Base-by-base conservation (phyloP, 441 rosid species). In the Lagerstroemia fauriei region DNA sequence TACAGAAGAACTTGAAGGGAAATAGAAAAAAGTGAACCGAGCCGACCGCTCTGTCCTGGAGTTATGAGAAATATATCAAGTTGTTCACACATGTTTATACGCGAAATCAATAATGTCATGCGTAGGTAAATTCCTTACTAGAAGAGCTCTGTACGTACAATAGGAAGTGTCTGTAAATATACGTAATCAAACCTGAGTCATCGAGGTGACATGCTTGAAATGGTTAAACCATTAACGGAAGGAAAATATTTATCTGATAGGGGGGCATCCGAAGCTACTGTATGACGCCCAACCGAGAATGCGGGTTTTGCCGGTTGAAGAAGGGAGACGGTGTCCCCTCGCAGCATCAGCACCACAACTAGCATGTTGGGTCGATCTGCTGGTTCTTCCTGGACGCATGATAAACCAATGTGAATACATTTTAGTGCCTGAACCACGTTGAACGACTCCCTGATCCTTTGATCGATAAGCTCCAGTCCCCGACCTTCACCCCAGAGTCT, bases 281-380 rank as follows among this genome's bases (percentile, higher is more conserved):
- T 75, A 82, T 53, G n/a, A 70, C 85, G 48, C 41, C 82, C 87
- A 5, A 82, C 83, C 69, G 72, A 88, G 86, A 84, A 84, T 9
- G 86, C 87, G 56, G 86, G 84, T 51, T 27, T 0, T 41, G 57
- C 41, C 0, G 32, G 80, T 14, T 27, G 24, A 0, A n/a, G 80
- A 77, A 77, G 57, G 8, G 14, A 31, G 25, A 24, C 18, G 24
- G 5, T 77, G 71, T 77, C 68, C 20, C 80, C 70, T 56, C 32
- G 34, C 38, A 4, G 56, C 80, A 77, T 77, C 14, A 63, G 1
- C 6, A 77, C 80, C 47, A 77, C 41, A 8, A 1, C 20, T 12
- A 48, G 29, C 59, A 73, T 46, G 10, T 63, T 59, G 24, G 63
- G 71, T 18, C 66, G 47, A 51, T 68, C 46, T 10, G 38, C 46